Percentiles rank a stretch among this genome's conserved stretches.
phyloP scores from a whole-genome alignment of 371 early-diverging fungal species.

The Amoeboaphelidium protococcarum region DNA sequence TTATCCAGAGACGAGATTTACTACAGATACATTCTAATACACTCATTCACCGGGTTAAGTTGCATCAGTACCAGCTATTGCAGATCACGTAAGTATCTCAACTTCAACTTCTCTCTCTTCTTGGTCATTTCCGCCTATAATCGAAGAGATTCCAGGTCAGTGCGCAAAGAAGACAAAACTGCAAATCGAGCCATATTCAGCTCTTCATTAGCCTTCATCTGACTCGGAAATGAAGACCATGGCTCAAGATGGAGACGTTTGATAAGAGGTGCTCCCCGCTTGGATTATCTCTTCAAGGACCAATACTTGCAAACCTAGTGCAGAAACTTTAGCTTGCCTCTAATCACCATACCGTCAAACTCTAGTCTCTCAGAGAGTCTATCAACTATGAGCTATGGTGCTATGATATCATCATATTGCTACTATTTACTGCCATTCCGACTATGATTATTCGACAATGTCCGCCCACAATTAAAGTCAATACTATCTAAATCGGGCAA shows the following conservation, averaged over 20 bases:
- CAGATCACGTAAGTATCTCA: constrained; percentile 27
- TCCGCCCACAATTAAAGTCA: no score
- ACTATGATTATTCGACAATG: no score
- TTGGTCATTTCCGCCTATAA: constrained; percentile 56
- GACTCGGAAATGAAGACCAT: not conserved
- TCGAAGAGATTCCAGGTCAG: constrained; percentile 62
- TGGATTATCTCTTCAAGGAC: constrained; percentile 61
- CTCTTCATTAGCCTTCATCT: not conserved
- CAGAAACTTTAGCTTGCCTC: not conserved
- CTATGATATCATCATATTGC: not conserved
- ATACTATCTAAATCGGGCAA: no score
- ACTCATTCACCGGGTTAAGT: constrained; percentile 37
- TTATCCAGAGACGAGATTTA: constrained; percentile 23
- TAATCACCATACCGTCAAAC: not conserved
- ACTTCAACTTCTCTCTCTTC: constrained; percentile 57
- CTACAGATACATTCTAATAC: constrained; percentile 27
- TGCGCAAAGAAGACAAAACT: constrained; percentile 23
- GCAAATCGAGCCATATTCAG: not conserved
- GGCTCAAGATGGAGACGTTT: constrained; percentile 76
- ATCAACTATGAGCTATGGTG: not conserved
- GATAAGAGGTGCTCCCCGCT: constrained; percentile 70
- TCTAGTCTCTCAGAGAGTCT: not conserved
- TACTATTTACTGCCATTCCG: not conserved
- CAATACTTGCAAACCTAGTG: constrained; percentile 55
- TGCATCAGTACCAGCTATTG: constrained; percentile 33